phyloP scores from a whole-genome alignment of 495 filamentous ascomycete genomes.

The Xylaria telfairii region DNA sequence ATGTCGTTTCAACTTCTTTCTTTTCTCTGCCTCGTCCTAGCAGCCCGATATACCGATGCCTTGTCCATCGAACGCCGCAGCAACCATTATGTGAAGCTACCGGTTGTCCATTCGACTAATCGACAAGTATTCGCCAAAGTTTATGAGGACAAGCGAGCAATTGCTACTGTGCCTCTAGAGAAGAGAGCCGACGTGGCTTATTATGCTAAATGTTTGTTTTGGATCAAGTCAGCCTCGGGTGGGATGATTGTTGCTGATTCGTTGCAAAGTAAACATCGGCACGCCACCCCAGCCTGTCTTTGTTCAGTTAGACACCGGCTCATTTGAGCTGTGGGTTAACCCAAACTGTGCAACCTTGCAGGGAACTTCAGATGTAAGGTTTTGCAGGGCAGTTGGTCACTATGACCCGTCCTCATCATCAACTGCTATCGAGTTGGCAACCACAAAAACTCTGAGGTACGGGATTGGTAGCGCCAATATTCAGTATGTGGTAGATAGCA shows the following conservation, averaged over 20 bases:
- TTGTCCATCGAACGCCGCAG: slow-evolving; percentile 33
- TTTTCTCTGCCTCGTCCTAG: slow-evolving; percentile 41
- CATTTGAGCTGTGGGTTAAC: slow-evolving; percentile 60
- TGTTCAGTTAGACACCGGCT: slow-evolving; percentile 58
- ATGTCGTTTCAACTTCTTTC: slow-evolving; percentile 47
- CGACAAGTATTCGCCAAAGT: slow-evolving; percentile 44
- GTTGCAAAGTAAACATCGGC: slow-evolving; percentile 52
- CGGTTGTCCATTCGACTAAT: slow-evolving; percentile 55
- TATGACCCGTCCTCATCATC: slow-evolving; percentile 49
- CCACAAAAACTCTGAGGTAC: slow-evolving; percentile 47
- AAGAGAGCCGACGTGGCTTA: slow-evolving; percentile 58
- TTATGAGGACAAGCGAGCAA: slow-evolving; percentile 41
- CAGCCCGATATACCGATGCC: slow-evolving; percentile 34
- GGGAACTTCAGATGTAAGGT: slow-evolving; percentile 43
- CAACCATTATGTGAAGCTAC: slow-evolving; percentile 49
- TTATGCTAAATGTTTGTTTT: slow-evolving; percentile 50
- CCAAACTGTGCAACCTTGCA: slow-evolving; percentile 49
- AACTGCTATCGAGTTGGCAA: slow-evolving; percentile 36
- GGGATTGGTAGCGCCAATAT: slow-evolving; percentile 54
- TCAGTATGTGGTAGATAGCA: slow-evolving; percentile 51
- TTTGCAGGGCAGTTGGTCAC: slow-evolving; percentile 49
- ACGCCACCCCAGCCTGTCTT: slow-evolving; percentile 54
- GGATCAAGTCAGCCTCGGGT: background rate
- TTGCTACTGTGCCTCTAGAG: slow-evolving; percentile 48
- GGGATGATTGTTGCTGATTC: slow-evolving; percentile 29